Percentiles rank a stretch among this genome's conserved stretches.
Evolutionary conservation across 768 basidiomycete genomes (phyloP).

Genomic region (Tulasnella sp.): DNA sequence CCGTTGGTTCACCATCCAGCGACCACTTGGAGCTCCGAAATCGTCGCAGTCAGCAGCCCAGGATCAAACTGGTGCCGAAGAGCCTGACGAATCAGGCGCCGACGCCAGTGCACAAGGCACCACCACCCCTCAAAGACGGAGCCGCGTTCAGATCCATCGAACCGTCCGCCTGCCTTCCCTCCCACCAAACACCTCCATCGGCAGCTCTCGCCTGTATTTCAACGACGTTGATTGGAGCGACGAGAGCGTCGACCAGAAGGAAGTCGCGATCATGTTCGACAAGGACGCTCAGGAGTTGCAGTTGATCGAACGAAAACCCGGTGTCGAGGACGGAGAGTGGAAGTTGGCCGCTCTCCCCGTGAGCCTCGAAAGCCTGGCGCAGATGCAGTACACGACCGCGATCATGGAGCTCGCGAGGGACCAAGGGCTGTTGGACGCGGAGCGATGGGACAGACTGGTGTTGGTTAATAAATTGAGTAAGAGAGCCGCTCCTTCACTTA

Average conservation of each 20-base stretch:
- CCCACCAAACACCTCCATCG: not conserved
- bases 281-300: not conserved
- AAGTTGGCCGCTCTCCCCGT: not conserved
- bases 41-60: not conserved
- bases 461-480: not conserved
- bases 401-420: not conserved
- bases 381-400: not conserved
- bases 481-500: not conserved
- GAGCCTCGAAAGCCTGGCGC: not conserved
- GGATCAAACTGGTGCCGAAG: not conserved
- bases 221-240: not conserved
- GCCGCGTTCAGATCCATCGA: not conserved
- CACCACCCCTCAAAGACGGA: not conserved
- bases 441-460: not conserved
- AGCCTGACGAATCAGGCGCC: too few species aligned
- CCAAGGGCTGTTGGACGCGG: not conserved
- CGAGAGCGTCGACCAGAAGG: not conserved
- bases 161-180: not conserved
- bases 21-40: not conserved
- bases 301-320: not conserved
- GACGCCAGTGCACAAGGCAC: not conserved
- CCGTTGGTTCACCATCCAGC: not conserved
- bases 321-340: not conserved
- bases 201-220: not conserved
- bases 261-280: not conserved